A percentile compares a stretch with the other conserved stretches of the same genome.
Evolutionary conservation across 805 yeast genomes (phyloP).

Genomic region (Komagataella populi): DNA sequence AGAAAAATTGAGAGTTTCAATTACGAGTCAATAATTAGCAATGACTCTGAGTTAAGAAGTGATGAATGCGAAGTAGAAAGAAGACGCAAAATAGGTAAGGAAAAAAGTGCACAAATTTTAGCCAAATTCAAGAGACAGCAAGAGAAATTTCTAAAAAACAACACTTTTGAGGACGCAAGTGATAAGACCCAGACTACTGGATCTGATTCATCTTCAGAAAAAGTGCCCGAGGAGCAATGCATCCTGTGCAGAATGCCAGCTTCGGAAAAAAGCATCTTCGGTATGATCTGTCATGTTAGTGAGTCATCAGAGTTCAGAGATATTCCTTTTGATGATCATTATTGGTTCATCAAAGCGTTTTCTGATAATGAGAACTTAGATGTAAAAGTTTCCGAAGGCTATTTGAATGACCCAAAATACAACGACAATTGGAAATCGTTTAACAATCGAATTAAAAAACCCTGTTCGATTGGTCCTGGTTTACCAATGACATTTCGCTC

Average conservation of each 20-base stretch:
- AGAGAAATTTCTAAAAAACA: conserved; percentile 50
- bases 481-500: conserved; percentile 28
- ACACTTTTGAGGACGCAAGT: conserved; percentile 25
- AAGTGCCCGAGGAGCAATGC: conserved; percentile 63
- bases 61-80: conserved; percentile 31
- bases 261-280: conserved; percentile 49
- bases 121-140: conserved; percentile 77
- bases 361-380: conserved; percentile 32
- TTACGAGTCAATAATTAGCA: conserved; percentile 9
- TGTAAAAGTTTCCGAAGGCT: conserved; percentile 4
- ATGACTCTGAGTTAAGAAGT: conserved; percentile 6
- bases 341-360: conserved; percentile 56
- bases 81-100: conserved; percentile 58
- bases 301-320: conserved; percentile 46
- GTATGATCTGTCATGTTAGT: conserved; percentile 52
- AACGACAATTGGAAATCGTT: conserved; percentile 22
- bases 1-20: not conserved
- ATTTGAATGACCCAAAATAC: conserved; percentile 9
- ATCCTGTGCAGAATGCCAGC: conserved; percentile 73
- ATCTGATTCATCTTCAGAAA: conserved; percentile 32
- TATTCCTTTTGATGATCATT: conserved; percentile 47
- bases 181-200: conserved; percentile 21
- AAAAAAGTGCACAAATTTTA: conserved; percentile 55
- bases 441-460: conserved; percentile 18
- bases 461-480: conserved; percentile 55